A percentile compares a stretch with the other conserved stretches of the same genome.
phyloP scores from a whole-genome alignment of 1,284 basidiomycete species.

The Leccinum subrobustum region DNA sequence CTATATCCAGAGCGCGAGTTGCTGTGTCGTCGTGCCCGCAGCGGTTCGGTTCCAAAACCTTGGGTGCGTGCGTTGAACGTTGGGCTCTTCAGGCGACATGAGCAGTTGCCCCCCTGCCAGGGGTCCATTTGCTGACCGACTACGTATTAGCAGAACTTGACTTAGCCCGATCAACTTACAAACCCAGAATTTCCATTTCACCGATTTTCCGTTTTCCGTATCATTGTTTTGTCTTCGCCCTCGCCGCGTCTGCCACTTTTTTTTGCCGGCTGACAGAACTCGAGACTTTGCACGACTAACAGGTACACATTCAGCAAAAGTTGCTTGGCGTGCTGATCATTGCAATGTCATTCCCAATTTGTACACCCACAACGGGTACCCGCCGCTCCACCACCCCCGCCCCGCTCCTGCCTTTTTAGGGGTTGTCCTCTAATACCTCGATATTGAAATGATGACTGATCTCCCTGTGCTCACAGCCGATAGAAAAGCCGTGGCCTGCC shows the following conservation, averaged over 20 bases:
- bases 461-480: conserved; percentile 21
- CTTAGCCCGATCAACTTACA: conserved; percentile 21
- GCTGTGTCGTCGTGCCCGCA: not conserved
- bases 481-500: conserved; percentile 30
- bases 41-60: conserved; percentile 4
- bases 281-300: not conserved
- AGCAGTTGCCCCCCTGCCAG: conserved; percentile 9
- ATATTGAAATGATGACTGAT: conserved; percentile 39
- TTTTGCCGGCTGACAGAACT: conserved; percentile 4
- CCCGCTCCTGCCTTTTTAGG: conserved; percentile 28
- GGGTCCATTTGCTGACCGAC: conserved; percentile 6
- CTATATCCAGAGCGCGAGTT: not conserved
- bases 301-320: not conserved
- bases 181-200: conserved; percentile 20
- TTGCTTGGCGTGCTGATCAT: conserved; percentile 22
- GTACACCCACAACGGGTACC: not conserved
- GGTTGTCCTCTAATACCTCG: conserved; percentile 12
- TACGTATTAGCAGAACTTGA: not conserved
- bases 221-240: not conserved
- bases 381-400: conserved; percentile 12
- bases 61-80: not conserved
- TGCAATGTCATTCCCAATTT: not conserved
- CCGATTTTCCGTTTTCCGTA: conserved; percentile 4
- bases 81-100: conserved; percentile 4
- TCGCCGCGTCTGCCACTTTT: conserved; percentile 1